A percentile compares a stretch with the other conserved stretches of the same genome.
phyloP scores from a whole-genome alignment of 2,329 filamentous ascomycete genomes.

The Diaporthe nobilis region DNA sequence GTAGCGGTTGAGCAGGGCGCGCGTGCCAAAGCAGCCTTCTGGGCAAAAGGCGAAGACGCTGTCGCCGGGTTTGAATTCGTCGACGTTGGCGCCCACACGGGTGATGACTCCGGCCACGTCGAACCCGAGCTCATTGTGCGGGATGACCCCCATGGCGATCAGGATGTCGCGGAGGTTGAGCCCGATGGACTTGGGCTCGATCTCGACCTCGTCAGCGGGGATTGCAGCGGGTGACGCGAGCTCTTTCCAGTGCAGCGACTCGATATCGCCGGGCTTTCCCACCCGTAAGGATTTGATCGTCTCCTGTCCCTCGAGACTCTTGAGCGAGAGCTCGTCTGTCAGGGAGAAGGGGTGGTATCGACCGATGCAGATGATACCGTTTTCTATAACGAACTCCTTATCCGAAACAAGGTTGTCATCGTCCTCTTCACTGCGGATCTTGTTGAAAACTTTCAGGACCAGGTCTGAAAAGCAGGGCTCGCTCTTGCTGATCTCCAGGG shows the following conservation, averaged over 20 bases:
- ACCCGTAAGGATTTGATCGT: background rate
- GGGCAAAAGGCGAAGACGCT: conserved; percentile 53
- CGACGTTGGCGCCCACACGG: conserved; percentile 46
- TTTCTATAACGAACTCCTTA: background rate
- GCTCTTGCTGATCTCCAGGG: conserved; percentile 4
- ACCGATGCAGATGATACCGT: background rate
- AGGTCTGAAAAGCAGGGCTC: background rate
- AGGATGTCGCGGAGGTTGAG: conserved; percentile 30
- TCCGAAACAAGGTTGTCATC: background rate
- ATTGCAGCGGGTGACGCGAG: background rate
- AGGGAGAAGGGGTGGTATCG: conserved; percentile 11
- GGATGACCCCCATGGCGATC: conserved; percentile 11
- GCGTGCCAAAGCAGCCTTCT: conserved; percentile 42
- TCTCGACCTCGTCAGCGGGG: conserved; percentile 4
- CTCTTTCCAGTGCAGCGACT: background rate
- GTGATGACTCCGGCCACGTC: conserved; percentile 52
- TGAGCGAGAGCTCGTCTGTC: background rate
- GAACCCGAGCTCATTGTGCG: background rate
- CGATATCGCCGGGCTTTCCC: background rate
- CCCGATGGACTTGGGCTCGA: conserved; percentile 10
- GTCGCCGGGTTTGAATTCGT: conserved; percentile 52
- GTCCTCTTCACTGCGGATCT: background rate
- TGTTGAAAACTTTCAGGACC: background rate
- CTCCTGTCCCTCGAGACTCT: conserved; percentile 1
- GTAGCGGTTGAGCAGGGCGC: conserved; percentile 47